These are phyloP conservation scores for Mycena rebaudengoi DNA, from an alignment of 768 basidiomycete species.

Conservation along the genomic window DNA sequence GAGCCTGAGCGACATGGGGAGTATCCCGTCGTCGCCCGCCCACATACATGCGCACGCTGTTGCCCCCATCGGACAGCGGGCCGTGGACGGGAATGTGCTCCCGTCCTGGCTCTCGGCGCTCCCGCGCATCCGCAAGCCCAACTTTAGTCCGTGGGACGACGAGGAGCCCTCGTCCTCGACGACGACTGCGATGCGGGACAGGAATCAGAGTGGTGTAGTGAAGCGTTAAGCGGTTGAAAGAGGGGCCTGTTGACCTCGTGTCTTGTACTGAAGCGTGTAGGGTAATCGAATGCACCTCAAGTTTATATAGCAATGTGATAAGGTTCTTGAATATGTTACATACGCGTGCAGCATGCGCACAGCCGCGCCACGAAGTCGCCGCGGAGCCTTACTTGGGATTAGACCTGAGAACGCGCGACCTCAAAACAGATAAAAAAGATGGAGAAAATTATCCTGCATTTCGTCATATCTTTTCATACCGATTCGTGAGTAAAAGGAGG, in stretches of 20 bases:
- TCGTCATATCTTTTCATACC: conserved; percentile 29
- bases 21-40: conserved; percentile 73
- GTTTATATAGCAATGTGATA: conserved; percentile 26
- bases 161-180: conserved; percentile 53
- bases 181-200: conserved; percentile 3
- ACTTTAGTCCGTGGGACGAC: conserved; percentile 87
- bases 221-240: conserved; percentile 3
- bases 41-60: conserved; percentile 52
- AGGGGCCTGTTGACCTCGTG: conserved; percentile 23
- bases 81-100: conserved; percentile 45
- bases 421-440: no score
- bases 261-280: conserved; percentile 27
- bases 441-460: conserved; percentile 22
- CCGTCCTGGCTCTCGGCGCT: conserved; percentile 78
- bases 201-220: background rate
- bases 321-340: conserved; percentile 22
- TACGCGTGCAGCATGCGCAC: background rate
- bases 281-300: conserved; percentile 29
- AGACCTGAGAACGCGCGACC: conserved; percentile 2
- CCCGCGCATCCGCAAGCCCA: conserved; percentile 71
- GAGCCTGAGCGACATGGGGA: conserved; percentile 79
- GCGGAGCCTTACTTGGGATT: background rate
- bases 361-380: background rate
- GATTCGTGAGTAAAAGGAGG: conserved; percentile 27
- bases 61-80: conserved; percentile 32